A percentile compares a stretch with the other conserved stretches of the same genome.
phyloP scores from a whole-genome alignment of 2,329 filamentous ascomycete species.

The Colletotrichum abscissum region DNA sequence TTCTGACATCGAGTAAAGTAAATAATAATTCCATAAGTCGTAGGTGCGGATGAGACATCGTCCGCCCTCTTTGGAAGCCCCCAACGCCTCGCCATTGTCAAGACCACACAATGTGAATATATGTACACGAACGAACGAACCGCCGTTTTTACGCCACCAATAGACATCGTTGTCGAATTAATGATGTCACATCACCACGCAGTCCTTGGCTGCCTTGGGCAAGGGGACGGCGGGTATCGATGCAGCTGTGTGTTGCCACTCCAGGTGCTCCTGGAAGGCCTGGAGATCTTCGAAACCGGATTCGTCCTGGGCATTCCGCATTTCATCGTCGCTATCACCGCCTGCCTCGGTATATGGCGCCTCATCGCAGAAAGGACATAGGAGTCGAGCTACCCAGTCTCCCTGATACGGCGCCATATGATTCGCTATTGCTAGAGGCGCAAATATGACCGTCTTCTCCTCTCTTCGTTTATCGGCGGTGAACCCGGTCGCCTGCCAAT shows the following conservation, averaged over 20 bases:
- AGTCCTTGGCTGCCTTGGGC: slow-evolving; percentile 50
- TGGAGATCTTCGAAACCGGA: slow-evolving; percentile 59
- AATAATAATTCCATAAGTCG: slow-evolving; percentile 25
- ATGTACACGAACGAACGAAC: slow-evolving; percentile 13
- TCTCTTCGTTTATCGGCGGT: slow-evolving; percentile 44
- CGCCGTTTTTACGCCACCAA: slow-evolving; percentile 17
- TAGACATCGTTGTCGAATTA: slow-evolving; percentile 6
- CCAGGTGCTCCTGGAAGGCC: slow-evolving; percentile 64
- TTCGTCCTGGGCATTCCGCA: slow-evolving; percentile 59
- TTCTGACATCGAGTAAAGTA: slow-evolving; percentile 19
- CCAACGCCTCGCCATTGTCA: slow-evolving; percentile 32
- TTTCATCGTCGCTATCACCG: slow-evolving; percentile 62
- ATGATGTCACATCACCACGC: slow-evolving; percentile 56
- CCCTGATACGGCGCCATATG: slow-evolving; percentile 62
- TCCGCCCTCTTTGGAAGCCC: slow-evolving; percentile 4
- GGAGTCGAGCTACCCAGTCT: slow-evolving; percentile 62
- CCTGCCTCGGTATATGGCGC: slow-evolving; percentile 54
- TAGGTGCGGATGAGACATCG: neutral
- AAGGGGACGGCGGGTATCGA: slow-evolving; percentile 47
- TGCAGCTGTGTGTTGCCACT: slow-evolving; percentile 64
- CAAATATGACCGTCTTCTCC: slow-evolving; percentile 65
- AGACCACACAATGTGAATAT: slow-evolving; percentile 8
- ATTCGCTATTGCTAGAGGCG: slow-evolving; percentile 68
- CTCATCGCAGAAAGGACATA: slow-evolving; percentile 69
- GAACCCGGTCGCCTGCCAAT: slow-evolving; percentile 65